phyloP scores from a whole-genome alignment of 495 filamentous ascomycete species.

The Podospora comata region DNA sequence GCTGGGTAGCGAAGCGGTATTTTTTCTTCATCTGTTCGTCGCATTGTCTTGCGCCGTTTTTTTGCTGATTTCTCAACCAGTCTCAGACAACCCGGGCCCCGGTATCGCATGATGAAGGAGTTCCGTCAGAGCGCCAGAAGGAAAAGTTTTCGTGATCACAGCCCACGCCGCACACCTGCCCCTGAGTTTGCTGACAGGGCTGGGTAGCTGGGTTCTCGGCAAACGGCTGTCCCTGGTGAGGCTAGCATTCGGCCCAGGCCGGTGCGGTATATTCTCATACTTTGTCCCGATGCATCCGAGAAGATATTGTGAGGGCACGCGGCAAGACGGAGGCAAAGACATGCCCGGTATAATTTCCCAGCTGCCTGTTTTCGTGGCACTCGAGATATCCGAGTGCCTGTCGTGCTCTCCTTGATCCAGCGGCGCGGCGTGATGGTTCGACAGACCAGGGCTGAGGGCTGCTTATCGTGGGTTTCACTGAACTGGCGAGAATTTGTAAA shows the following conservation, averaged over 20 bases:
- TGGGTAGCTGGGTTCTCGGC: constrained; percentile 10
- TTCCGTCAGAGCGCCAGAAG: constrained; percentile 3
- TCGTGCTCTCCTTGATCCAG: constrained; percentile 4
- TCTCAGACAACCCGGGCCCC: not conserved
- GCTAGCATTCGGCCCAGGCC: constrained; percentile 22
- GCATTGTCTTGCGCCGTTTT: constrained; percentile 10
- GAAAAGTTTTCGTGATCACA: constrained; percentile 13
- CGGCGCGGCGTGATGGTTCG: constrained; percentile 4
- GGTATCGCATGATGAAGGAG: constrained; percentile 10
- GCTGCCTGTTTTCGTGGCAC: not conserved
- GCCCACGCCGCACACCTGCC: constrained; percentile 15
- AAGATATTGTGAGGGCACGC: not conserved
- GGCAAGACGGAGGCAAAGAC: not conserved
- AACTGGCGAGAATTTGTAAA: constrained; percentile 5
- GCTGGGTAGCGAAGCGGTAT: not conserved
- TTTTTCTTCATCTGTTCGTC: constrained; percentile 5
- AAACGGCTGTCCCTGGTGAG: constrained; percentile 5
- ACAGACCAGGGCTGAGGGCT: not conserved
- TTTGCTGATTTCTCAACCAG: not conserved
- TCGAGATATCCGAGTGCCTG: constrained; percentile 3
- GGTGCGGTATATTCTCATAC: constrained; percentile 11
- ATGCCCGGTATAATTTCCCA: not conserved
- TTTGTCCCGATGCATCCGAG: not conserved
- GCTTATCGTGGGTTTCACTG: not conserved
- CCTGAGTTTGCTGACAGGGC: constrained; percentile 17